A percentile compares a stretch with the other conserved stretches of the same genome.
phyloP scores from a whole-genome alignment of 257 asterid species.

The Mitragyna speciosa region DNA sequence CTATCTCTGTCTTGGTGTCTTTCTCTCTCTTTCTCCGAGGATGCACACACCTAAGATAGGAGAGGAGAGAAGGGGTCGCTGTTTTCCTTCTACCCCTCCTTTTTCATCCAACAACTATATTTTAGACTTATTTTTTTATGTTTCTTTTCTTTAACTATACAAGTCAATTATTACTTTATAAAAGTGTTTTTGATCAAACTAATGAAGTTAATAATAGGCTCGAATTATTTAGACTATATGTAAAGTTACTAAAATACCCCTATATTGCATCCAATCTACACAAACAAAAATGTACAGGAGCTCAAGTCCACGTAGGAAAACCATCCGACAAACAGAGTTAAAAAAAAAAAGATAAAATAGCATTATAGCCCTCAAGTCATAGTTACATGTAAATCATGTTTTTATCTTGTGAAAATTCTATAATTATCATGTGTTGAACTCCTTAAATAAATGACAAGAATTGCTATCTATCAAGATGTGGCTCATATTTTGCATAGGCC shows the following conservation, averaged over 20 bases:
- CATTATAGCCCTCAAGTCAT: neutral
- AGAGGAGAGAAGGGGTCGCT: constrained; percentile 57
- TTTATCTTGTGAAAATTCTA: neutral
- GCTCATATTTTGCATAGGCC: constrained; percentile 3
- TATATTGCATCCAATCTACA: neutral
- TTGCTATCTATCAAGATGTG: neutral
- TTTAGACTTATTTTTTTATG: constrained; percentile 7
- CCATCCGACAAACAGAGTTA: neutral
- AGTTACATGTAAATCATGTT: neutral
- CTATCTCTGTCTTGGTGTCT: constrained; percentile 17
- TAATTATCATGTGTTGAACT: neutral
- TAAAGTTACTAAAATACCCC: neutral
- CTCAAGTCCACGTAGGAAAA: neutral
- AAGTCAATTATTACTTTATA: constrained; percentile 21
- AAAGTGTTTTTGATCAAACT: neutral
- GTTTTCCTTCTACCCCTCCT: constrained; percentile 39
- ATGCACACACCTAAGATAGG: constrained; percentile 30
- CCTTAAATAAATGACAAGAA: neutral
- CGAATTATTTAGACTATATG: neutral
- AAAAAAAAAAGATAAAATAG: neutral
- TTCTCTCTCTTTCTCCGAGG: constrained; percentile 14
- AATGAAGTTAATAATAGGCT: neutral
- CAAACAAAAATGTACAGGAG: neutral
- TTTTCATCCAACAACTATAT: constrained; percentile 31
- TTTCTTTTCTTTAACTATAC: constrained; percentile 39